These are phyloP conservation scores for Chenopodium quinoa DNA, from an alignment of 148 eudicot species.

Conservation along the genomic window DNA sequence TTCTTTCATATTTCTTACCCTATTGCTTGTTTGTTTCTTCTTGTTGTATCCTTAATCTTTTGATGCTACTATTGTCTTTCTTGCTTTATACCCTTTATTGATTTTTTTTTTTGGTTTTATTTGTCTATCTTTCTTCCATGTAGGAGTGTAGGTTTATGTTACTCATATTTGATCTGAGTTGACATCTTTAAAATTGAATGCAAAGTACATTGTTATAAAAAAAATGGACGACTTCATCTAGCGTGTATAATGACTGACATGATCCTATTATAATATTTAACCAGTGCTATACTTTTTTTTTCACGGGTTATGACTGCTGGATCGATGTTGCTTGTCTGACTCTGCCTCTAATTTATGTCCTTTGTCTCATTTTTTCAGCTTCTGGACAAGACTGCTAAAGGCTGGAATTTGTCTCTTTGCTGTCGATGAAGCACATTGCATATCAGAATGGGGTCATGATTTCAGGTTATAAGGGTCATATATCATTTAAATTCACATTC, in stretches of 20 bases:
- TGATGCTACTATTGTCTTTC: background rate
- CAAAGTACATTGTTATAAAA: background rate
- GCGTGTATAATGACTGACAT: background rate
- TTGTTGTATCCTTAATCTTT: background rate
- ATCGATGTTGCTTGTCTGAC: background rate
- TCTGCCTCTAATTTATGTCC: slow-evolving; percentile 1
- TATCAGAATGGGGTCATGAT: slow-evolving; percentile 92
- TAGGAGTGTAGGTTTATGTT: background rate
- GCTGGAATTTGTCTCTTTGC: slow-evolving; percentile 74
- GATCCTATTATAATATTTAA: background rate
- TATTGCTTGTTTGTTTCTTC: background rate
- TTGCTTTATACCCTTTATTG: background rate
- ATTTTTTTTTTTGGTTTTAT: background rate
- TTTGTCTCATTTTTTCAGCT: slow-evolving; percentile 47
- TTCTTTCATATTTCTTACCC: background rate
- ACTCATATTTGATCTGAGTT: background rate
- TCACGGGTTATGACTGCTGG: background rate
- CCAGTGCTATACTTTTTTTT: background rate
- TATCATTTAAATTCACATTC: background rate
- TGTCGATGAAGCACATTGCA: slow-evolving; percentile 91
- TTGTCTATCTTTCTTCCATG: background rate
- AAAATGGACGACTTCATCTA: background rate
- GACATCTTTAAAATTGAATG: background rate
- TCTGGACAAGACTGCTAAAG: slow-evolving; percentile 63
- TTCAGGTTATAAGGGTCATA: slow-evolving; percentile 46